phyloP scores from a whole-genome alignment of 495 filamentous ascomycete species.

The Emericellopsis terricola region DNA sequence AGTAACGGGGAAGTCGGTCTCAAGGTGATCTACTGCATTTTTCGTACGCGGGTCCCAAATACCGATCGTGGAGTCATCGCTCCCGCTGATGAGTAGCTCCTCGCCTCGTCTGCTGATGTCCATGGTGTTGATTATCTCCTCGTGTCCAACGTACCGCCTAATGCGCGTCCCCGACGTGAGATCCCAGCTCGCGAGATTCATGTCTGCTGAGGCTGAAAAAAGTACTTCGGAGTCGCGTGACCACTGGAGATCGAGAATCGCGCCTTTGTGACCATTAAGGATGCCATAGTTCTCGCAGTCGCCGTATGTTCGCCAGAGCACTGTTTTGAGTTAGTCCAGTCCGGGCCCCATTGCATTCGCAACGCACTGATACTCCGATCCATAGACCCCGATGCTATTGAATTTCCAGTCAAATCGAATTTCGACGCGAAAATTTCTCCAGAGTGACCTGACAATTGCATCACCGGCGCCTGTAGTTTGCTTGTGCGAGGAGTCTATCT shows the following conservation, averaged over 20 bases:
- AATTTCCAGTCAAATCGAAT: constrained; percentile 73
- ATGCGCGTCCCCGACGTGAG: constrained; percentile 72
- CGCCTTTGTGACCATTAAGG: constrained; percentile 74
- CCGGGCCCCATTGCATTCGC: constrained; percentile 69
- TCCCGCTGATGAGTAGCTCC: constrained; percentile 72
- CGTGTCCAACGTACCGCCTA: constrained; percentile 80
- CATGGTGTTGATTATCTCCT: constrained; percentile 82
- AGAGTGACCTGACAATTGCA: constrained; percentile 72
- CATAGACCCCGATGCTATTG: constrained; percentile 90
- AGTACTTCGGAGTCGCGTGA: constrained; percentile 80
- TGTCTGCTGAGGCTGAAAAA: constrained; percentile 88
- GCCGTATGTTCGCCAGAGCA: constrained; percentile 85
- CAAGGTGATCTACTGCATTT: constrained; percentile 66
- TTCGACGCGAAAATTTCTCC: constrained; percentile 81
- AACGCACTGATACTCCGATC: constrained; percentile 72
- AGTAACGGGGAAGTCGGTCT: constrained; percentile 86
- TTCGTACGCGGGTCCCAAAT: constrained; percentile 97
- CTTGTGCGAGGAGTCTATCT: constrained; percentile 39
- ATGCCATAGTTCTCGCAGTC: constrained; percentile 86
- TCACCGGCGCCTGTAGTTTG: constrained; percentile 75
- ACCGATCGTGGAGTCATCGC: constrained; percentile 85
- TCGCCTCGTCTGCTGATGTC: constrained; percentile 78
- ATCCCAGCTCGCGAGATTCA: constrained; percentile 88
- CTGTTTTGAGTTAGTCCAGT: constrained; percentile 23
- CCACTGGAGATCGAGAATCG: constrained; percentile 87